Evolutionary conservation across 495 filamentous ascomycete species (phyloP).

Genomic region (Penicillium taxi): DNA sequence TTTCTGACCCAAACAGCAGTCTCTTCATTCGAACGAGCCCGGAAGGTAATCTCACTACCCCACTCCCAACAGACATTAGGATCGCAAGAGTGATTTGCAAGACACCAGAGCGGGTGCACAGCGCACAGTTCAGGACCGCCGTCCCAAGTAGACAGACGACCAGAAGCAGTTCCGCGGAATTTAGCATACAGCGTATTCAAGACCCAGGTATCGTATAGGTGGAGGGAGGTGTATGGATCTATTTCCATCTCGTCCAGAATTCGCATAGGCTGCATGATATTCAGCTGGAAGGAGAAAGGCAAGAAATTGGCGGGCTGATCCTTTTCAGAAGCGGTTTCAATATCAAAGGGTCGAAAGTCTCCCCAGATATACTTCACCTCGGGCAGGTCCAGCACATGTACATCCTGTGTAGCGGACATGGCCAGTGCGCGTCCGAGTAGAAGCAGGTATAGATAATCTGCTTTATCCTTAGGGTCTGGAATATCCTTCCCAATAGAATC

Average conservation of each 20-base stretch:
- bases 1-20: conserved; percentile 38
- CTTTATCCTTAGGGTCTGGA: conserved; percentile 55
- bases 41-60: conserved; percentile 73
- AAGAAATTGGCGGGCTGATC: too few relatives aligned
- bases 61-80: conserved; percentile 94
- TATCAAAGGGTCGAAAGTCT: conserved; percentile 48
- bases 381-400: conserved; percentile 73
- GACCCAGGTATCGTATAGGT: conserved; percentile 77
- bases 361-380: conserved; percentile 95
- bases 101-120: conserved; percentile 65
- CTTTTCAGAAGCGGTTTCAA: conserved; percentile 6
- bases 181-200: conserved; percentile 89
- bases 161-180: conserved; percentile 86
- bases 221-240: conserved; percentile 63
- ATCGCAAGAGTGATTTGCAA: conserved; percentile 90
- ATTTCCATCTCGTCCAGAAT: conserved; percentile 86
- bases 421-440: conserved; percentile 73
- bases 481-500: conserved; percentile 76
- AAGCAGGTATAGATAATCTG: conserved; percentile 70
- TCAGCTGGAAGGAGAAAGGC: conserved; percentile 82
- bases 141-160: conserved; percentile 61
- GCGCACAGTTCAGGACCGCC: conserved; percentile 73
- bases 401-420: conserved; percentile 72
- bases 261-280: conserved; percentile 74
- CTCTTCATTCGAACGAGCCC: conserved; percentile 34